Base-by-base conservation (phyloP, 441 rosid species). In the Syzygium malaccense region DNA sequence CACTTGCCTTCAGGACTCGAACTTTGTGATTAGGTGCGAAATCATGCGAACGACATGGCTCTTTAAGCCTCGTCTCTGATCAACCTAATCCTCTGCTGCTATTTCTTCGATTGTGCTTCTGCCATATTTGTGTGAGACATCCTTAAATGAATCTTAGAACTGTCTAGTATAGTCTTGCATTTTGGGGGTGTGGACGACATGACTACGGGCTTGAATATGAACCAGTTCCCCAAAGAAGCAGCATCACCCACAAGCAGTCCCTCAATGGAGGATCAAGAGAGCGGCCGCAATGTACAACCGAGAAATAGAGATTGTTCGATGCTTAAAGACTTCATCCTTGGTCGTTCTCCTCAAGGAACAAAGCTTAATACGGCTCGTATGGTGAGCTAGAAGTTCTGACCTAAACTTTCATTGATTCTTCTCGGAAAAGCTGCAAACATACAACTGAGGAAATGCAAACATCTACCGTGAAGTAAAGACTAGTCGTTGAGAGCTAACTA, bases 291-390 rank as follows among this genome's bases (percentile, higher is more conserved):
- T 32, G 37, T 91, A 30, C 66, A 58, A 45, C 66, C 90, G 2
- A 62, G 83, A 86, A 32, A 37, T 87, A 66, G 91, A 64, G 32
- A 89, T 87, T 55, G 25, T 28, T 55, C 51, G 14, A 64, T 78
- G 20, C 55, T 86, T 12, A 68, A 84, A 64, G 90, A 62, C 15
- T 45, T 87, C 17, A 23, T n/a, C 49, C 80, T 86, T 9, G 62
- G 48, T 32, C 83, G 71, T 83, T 60, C 87, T 55, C 87, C 57
- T 6, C 28, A 20, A 25, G 92, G 89, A 33, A 62, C 89, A 64
- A 89, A 93, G 88, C 89, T 94, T 30, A 90, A 95, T 60, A 91
- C 90, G 56, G 89, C 87, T 7, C 93, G 96, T 7, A 88, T 89
- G 95, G 96, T 94, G 87, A 88, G 91, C n/a, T 75, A n/a, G 26